Evolutionary conservation across 2,329 filamentous ascomycete species (phyloP).

Genomic region (Arachnopeziza araneosa): DNA sequence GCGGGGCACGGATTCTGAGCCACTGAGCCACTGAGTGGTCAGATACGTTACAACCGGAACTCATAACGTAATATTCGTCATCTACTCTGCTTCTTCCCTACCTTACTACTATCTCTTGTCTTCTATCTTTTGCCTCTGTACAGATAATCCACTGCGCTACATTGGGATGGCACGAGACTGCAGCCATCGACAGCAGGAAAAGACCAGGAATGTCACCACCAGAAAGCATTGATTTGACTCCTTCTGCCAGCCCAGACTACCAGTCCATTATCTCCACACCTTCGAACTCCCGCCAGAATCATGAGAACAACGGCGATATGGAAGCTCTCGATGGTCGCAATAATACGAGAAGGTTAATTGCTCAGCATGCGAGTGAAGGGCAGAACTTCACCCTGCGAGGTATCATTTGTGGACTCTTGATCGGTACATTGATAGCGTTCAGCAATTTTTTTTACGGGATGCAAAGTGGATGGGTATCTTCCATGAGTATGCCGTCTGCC

Average conservation of each 20-base stretch:
- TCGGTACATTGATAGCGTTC: conserved; percentile 89
- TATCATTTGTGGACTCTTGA: conserved; percentile 70
- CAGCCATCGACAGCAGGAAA: background rate
- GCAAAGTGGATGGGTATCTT: conserved; percentile 74
- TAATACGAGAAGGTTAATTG: conserved; percentile 26
- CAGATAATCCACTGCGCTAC: too few species aligned
- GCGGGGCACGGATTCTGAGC: too few species aligned
- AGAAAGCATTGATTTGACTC: background rate
- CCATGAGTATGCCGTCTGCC: conserved; percentile 96
- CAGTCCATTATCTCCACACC: background rate
- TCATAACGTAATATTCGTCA: background rate
- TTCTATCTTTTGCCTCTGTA: background rate
- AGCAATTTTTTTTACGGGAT: conserved; percentile 99
- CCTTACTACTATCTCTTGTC: background rate
- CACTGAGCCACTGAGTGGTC: too few species aligned
- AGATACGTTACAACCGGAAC: too few species aligned
- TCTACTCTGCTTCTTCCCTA: background rate
- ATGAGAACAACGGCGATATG: background rate
- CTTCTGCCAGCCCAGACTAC: background rate
- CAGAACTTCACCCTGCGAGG: conserved; percentile 82
- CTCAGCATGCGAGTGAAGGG: conserved; percentile 28
- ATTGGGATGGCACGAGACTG: background rate
- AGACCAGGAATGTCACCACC: background rate
- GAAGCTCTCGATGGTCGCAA: conserved; percentile 17
- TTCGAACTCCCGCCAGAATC: background rate